phyloP scores from a whole-genome alignment of 2,329 filamentous ascomycete species.

The Cryphonectria parasitica region DNA sequence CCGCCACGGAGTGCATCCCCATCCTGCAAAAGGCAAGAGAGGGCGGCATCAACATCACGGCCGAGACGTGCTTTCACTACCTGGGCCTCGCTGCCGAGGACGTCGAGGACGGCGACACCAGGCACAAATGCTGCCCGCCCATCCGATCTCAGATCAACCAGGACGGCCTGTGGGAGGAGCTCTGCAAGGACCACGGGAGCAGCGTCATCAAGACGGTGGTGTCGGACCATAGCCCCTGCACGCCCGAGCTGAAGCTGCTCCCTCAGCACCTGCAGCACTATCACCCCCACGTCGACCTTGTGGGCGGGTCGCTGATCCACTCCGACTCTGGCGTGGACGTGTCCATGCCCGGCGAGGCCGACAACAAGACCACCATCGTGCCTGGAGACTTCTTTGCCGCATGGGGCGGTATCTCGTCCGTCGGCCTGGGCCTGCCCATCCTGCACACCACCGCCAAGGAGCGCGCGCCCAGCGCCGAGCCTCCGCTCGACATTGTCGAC shows the following conservation, averaged over 20 bases:
- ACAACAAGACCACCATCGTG: conserved; percentile 41
- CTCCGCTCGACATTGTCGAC: conserved; percentile 65
- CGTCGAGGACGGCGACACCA: conserved; percentile 81
- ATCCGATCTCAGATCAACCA: conserved; percentile 83
- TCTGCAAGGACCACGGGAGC: conserved; percentile 60
- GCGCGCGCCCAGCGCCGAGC: conserved; percentile 51
- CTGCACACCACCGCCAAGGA: conserved; percentile 77
- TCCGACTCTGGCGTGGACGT: conserved; percentile 59
- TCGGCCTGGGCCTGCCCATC: conserved; percentile 90
- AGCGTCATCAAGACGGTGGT: conserved; percentile 91
- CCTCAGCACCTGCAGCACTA: conserved; percentile 63
- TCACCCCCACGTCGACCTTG: conserved; percentile 22
- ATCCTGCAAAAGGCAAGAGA: conserved; percentile 74
- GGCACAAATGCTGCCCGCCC: conserved; percentile 94
- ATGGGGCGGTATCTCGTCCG: conserved; percentile 95
- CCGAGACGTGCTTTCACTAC: conserved; percentile 96
- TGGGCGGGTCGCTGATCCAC: conserved; percentile 46
- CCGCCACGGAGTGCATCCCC: conserved; percentile 85
- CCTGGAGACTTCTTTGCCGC: conserved; percentile 90
- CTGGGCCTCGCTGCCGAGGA: conserved; percentile 81
- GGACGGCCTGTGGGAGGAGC: conserved; percentile 84
- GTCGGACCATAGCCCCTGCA: conserved; percentile 95
- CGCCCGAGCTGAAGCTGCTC: conserved; percentile 88
- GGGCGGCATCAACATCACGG: conserved; percentile 81
- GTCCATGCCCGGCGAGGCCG: conserved; percentile 39